These are phyloP conservation scores for Geotrichum phurueaensis DNA, from an alignment of 1,139 yeast species.

Conservation along the genomic window DNA sequence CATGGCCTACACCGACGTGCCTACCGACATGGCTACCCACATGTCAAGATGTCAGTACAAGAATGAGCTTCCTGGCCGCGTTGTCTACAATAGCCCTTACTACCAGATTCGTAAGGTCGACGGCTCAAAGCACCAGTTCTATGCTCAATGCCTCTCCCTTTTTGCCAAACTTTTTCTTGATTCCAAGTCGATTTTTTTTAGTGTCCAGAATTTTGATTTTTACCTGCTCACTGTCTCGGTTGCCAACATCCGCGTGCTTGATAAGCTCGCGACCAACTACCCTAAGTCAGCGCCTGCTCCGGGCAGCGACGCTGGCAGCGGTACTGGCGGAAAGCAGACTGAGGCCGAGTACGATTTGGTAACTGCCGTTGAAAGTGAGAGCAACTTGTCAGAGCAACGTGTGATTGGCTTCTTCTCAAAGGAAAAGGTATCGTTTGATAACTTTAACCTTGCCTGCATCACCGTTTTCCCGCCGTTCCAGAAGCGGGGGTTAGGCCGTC, in stretches of 20 bases:
- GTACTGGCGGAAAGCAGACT: conserved; percentile 21
- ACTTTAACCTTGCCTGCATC: conserved; percentile 84
- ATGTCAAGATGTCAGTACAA: conserved; percentile 42
- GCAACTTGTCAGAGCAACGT: conserved; percentile 37
- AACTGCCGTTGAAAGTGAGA: conserved; percentile 10
- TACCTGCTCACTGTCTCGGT: conserved; percentile 44
- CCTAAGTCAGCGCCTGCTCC: neutral
- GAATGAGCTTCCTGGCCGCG: conserved; percentile 53
- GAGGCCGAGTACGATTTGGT: conserved; percentile 3
- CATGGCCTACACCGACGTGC: conserved; percentile 63
- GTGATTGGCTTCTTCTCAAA: conserved; percentile 86
- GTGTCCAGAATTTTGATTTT: conserved; percentile 72
- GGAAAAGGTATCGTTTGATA: conserved; percentile 77
- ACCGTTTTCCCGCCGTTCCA: conserved; percentile 91
- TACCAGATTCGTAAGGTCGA: conserved; percentile 57
- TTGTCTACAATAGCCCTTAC: conserved; percentile 58
- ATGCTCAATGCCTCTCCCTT: conserved; percentile 74
- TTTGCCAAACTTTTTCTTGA: conserved; percentile 88
- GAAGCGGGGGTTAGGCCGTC: conserved; percentile 65
- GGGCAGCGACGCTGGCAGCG: conserved; percentile 47
- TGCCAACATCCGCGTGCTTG: conserved; percentile 17
- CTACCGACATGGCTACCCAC: conserved; percentile 31
- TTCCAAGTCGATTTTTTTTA: conserved; percentile 80
- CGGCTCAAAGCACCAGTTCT: conserved; percentile 54
- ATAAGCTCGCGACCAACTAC: conserved; percentile 12